Percentiles rank a stretch among this genome's conserved stretches.
Conservation (phyloP, 2,329 filamentous ascomycete genomes). For the Xylaria sp. region DNA sequence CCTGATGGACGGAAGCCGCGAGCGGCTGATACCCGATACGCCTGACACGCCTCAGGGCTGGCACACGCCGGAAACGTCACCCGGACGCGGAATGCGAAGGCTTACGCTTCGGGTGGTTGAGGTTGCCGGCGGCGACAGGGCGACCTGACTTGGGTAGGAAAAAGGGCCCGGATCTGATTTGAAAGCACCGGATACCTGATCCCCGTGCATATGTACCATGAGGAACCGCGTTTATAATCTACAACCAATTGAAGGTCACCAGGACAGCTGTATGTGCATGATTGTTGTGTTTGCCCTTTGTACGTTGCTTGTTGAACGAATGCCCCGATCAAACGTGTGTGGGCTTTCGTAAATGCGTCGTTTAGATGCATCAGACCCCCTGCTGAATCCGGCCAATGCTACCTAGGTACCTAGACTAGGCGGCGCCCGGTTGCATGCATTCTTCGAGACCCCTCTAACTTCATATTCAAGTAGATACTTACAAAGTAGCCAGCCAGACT, state of each 20-base stretch:
- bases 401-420: no score
- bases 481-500: no score
- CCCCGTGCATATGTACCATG: neutral
- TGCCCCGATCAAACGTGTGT: no score
- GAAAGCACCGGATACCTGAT: neutral
- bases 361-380: no score
- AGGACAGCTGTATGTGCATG: neutral
- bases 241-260: neutral
- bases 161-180: neutral
- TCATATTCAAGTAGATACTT: neutral
- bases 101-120: neutral
- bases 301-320: neutral
- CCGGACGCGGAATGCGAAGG: constrained; percentile 16
- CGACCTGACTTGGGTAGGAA: neutral
- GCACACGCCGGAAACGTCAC: constrained; percentile 9
- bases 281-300: neutral
- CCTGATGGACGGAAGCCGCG: neutral
- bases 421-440: neutral
- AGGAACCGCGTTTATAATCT: neutral
- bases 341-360: no score
- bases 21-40: neutral
- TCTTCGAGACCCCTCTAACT: neutral
- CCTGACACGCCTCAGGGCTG: no score
- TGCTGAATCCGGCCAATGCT: no score
- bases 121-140: neutral